Evolutionary conservation across 1,284 basidiomycete genomes (phyloP).

Genomic region (Leccinum variabile): DNA sequence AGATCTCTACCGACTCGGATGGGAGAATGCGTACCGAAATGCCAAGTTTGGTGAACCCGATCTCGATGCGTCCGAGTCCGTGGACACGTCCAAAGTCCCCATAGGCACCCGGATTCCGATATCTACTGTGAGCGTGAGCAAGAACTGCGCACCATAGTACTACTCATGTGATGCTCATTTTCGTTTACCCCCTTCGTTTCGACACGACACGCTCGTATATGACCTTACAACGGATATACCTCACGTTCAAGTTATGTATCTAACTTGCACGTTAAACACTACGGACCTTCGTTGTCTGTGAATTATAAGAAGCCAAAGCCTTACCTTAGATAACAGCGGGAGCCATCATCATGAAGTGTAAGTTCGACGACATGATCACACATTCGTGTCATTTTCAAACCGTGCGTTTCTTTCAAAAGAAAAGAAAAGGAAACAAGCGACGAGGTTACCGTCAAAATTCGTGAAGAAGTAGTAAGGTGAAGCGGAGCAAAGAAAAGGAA

Average conservation of each 20-base stretch:
- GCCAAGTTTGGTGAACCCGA: too few species aligned
- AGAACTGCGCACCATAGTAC: neutral
- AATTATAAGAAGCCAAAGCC: neutral
- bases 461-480: constrained; percentile 20
- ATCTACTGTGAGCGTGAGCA: neutral
- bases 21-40: too few species aligned
- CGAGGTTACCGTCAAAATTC: constrained; percentile 15
- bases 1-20: too few species aligned
- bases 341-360: neutral
- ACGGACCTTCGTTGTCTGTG: neutral
- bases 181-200: neutral
- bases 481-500: neutral
- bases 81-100: too few species aligned
- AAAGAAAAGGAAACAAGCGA: neutral
- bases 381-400: constrained; percentile 5
- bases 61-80: too few species aligned
- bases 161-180: neutral
- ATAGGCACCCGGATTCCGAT: constrained; percentile 3
- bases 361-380: neutral
- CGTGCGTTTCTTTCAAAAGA: neutral
- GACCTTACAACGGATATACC: neutral
- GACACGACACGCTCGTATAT: neutral
- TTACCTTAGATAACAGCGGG: neutral
- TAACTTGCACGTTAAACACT: neutral
- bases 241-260: neutral